Base-by-base conservation (phyloP, 164 flowering plant species). In the Nymphaea colorata region DNA sequence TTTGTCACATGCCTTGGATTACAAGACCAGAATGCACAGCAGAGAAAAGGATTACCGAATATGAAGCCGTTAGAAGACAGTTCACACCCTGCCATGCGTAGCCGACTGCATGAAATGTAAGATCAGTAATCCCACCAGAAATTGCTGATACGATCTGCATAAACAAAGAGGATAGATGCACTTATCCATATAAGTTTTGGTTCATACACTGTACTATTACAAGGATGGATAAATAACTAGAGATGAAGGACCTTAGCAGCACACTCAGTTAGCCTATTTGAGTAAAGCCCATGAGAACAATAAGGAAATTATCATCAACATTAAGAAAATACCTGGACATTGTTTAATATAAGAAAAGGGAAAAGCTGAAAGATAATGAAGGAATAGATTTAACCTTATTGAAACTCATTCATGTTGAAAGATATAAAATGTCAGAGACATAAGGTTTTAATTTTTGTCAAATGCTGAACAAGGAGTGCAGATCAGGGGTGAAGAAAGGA, bases 11-110 rank as follows among this genome's bases (percentile, higher is more conserved):
- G 14, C 57, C 14, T 51, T 8, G 57, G 57, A 15, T 51, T 51
- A 15, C 57, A 51, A 51, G 57, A 8, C 57, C 12, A 51, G 12
- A 51, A 3, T 5, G 57, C 8, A 51, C 57, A 51, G 8, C 57
- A 61, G n/a, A 61, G 25, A 61, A 17, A 47, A 77, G 44, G 70
- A 85, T 83, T 82, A 95, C 99, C 74, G 99, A 95, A 83, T 95
- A 95, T 55, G 99, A 88, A 61, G 99, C 99, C 41, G 99, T 95
- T 75, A 95, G 75, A 74, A 91, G 86, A 77, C 99, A 95, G 73
- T 95, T 95, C 6, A 84, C 44, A 47, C 88, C 67, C 74, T 95
- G 99, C 98, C 99, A 95, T 44, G 86, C 74, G 76, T 95, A 95
- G 67, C 99, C 99, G 77, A 85, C 75, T 6, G 97, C 94, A 77